Evolutionary conservation across 768 basidiomycete genomes (phyloP).

Genomic region (Suillus brevipes): DNA sequence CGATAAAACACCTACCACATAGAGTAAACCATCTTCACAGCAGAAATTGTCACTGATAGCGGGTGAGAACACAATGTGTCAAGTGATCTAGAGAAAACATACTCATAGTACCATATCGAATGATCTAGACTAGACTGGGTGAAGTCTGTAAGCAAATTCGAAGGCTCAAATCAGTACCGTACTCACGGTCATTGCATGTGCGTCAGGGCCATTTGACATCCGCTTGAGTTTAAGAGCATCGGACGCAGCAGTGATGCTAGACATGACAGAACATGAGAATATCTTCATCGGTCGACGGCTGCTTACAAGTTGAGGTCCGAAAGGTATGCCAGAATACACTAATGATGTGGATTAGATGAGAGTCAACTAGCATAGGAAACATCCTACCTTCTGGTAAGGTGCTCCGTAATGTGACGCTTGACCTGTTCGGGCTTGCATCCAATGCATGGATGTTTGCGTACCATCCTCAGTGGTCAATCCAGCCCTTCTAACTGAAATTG

Average conservation of each 20-base stretch:
- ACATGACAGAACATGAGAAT: conserved; percentile 12
- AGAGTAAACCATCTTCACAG: conserved; percentile 79
- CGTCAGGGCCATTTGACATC: conserved; percentile 48
- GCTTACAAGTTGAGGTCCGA: conserved; percentile 78
- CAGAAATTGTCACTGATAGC: conserved; percentile 63
- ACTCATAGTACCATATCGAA: conserved; percentile 79
- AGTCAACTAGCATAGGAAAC: not conserved
- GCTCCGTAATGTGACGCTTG: conserved; percentile 60
- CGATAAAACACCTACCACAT: conserved; percentile 52
- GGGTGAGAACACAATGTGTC: conserved; percentile 4
- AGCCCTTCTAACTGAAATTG: conserved; percentile 64
- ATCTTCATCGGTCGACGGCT: not conserved
- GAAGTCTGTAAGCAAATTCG: conserved; percentile 1
- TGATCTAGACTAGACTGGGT: conserved; percentile 74
- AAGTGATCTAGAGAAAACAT: conserved; percentile 22
- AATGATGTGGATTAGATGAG: conserved; percentile 8
- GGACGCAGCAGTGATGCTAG: conserved; percentile 57
- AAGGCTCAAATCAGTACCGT: conserved; percentile 7
- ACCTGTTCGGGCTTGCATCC: conserved; percentile 73
- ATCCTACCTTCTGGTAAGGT: conserved; percentile 71
- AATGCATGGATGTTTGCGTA: conserved; percentile 59
- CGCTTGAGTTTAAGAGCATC: conserved; percentile 56
- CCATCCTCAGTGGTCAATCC: conserved; percentile 47
- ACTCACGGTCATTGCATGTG: conserved; percentile 63
- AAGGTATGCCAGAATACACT: conserved; percentile 80